A percentile compares a stretch with the other conserved stretches of the same genome.
These are phyloP conservation scores for Hibiscus tridactylites DNA, from an alignment of 345 rosid species.

Conservation along the genomic window DNA sequence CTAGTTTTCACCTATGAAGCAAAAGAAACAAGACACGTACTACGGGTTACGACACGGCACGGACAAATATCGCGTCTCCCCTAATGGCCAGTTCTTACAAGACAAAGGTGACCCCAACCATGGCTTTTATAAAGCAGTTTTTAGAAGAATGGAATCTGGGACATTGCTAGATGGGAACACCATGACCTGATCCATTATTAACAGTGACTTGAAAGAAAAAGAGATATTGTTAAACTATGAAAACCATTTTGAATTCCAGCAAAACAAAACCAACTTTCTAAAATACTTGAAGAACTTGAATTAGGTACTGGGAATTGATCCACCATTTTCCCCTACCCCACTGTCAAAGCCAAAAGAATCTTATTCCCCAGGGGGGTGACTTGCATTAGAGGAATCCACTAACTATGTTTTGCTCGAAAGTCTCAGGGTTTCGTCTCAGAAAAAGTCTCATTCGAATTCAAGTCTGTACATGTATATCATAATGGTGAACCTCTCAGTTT, in stretches of 20 bases:
- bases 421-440: too few species aligned
- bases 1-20: too few species aligned
- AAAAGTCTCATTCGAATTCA: too few species aligned
- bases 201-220: not conserved
- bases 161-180: not conserved
- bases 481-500: too few species aligned
- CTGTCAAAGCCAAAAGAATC: not conserved
- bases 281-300: not conserved
- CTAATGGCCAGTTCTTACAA: slow-evolving; percentile 21
- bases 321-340: not conserved
- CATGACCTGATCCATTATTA: not conserved
- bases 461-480: too few species aligned
- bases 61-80: slow-evolving; percentile 9
- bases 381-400: not conserved
- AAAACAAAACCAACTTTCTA: not conserved
- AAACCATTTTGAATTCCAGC: not conserved
- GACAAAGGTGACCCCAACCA: slow-evolving; percentile 14
- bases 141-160: not conserved
- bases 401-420: too few species aligned
- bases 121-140: slow-evolving; percentile 34
- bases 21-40: too few species aligned
- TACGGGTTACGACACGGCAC: not conserved
- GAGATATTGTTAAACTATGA: not conserved
- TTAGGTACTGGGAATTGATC: not conserved
- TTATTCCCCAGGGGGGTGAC: not conserved